phyloP scores from a whole-genome alignment of 2,329 filamentous ascomycete species.

The Dactylellina drechsleri region DNA sequence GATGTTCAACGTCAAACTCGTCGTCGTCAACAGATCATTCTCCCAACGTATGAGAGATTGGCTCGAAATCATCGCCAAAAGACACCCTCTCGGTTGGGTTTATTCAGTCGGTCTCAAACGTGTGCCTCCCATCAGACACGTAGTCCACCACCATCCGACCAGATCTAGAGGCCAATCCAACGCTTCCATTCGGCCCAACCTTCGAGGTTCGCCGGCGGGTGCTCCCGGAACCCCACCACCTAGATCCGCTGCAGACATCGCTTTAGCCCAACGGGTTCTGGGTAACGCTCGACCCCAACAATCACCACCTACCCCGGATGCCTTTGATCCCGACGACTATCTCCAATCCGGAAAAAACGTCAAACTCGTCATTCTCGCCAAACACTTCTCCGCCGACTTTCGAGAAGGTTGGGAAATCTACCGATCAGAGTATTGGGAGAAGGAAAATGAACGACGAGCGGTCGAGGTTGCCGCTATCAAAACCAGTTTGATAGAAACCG shows the following conservation, averaged over 20 bases:
- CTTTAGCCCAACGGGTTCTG: constrained; percentile 32
- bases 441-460: constrained; percentile 88
- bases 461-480: constrained; percentile 45
- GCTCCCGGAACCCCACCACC: constrained; percentile 43
- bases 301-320: constrained; percentile 11
- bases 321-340: constrained; percentile 75
- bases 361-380: constrained; percentile 87
- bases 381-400: constrained; percentile 93
- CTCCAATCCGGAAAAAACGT: constrained; percentile 90
- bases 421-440: constrained; percentile 93
- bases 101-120: constrained; percentile 44
- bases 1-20: constrained; percentile 94
- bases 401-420: constrained; percentile 97
- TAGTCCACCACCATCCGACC: constrained; percentile 1
- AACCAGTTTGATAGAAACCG: constrained; percentile 44
- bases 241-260: constrained; percentile 36
- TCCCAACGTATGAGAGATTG: constrained; percentile 41
- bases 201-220: constrained; percentile 12
- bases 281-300: constrained; percentile 19
- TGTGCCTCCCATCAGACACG: constrained; percentile 30
- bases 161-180: constrained; percentile 37
- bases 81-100: constrained; percentile 47
- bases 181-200: constrained; percentile 16
- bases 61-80: constrained; percentile 41
- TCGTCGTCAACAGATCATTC: constrained; percentile 70